These are phyloP conservation scores for Macrolepiota albuminosa DNA, from an alignment of 768 basidiomycete genomes.

Conservation along the genomic window DNA sequence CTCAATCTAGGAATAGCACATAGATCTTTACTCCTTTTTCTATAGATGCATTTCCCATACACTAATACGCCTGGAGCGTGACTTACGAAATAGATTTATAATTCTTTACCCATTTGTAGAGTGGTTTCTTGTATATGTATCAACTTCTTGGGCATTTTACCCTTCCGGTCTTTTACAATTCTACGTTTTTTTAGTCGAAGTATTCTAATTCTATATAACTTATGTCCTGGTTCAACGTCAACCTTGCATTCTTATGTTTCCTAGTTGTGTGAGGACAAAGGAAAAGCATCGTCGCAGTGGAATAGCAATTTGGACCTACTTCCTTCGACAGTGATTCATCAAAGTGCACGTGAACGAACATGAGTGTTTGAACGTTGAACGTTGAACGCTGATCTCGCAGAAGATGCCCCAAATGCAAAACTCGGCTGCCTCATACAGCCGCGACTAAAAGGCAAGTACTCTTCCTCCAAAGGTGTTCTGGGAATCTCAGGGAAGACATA, in stretches of 20 bases:
- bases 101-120: neutral
- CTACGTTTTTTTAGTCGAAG: neutral
- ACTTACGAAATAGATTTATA: neutral
- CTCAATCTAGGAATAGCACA: neutral
- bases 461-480: neutral
- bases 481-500: neutral
- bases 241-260: neutral
- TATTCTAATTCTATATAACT: neutral
- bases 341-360: constrained; percentile 1
- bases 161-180: neutral
- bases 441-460: constrained; percentile 4
- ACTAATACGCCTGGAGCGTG: neutral
- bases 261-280: too few species aligned
- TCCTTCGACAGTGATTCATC: neutral
- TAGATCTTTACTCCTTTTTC: neutral
- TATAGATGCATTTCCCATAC: neutral
- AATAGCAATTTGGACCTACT: neutral
- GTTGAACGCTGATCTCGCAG: constrained; percentile 7
- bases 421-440: neutral
- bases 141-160: neutral
- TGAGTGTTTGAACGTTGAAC: neutral
- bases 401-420: constrained; percentile 1
- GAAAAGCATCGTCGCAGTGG: neutral
- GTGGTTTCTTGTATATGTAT: neutral
- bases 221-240: neutral